Evolutionary conservation across 306 rosid genomes (phyloP).

Genomic region (Prunus mira): DNA sequence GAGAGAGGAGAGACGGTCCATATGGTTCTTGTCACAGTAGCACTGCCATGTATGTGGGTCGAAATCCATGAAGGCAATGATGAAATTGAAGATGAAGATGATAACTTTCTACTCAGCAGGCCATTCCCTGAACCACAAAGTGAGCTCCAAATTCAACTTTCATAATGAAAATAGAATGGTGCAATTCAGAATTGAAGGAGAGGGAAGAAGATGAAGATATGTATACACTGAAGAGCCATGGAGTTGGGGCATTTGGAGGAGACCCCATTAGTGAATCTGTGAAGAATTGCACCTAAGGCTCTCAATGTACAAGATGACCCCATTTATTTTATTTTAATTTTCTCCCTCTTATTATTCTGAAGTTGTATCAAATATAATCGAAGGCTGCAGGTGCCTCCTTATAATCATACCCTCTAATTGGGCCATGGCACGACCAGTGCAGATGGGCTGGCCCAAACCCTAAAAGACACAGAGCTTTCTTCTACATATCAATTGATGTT

Average conservation of each 20-base stretch:
- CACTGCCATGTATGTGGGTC: constrained; percentile 4
- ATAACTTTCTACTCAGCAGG: constrained; percentile 30
- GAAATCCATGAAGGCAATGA: constrained; percentile 22
- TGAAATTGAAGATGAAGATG: constrained; percentile 29
- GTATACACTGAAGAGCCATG: constrained; percentile 34
- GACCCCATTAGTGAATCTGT: constrained; percentile 32
- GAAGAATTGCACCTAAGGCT: constrained; percentile 46
- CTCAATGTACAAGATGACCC: constrained; percentile 33
- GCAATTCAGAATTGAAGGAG: constrained; percentile 2
- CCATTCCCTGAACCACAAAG: constrained; percentile 45
- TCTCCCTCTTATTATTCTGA: not conserved
- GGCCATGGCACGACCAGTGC: not conserved
- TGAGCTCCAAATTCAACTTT: constrained; percentile 13
- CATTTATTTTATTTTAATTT: constrained; percentile 21
- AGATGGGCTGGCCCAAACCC: constrained; percentile 3
- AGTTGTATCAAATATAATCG: not conserved
- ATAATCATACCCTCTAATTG: not conserved
- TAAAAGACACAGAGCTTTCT: too few relatives aligned
- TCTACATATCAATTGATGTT: too few relatives aligned
- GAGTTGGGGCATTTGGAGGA: constrained; percentile 35
- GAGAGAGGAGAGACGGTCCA: constrained; percentile 59
- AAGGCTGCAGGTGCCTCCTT: not conserved
- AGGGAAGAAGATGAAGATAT: not conserved
- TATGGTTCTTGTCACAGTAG: constrained; percentile 46
- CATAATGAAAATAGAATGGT: not conserved